Evolutionary conservation across 805 yeast genomes (phyloP), one percentile per base, ranked within the genome.

Genomic region (Kuraishia hungarica): DNA sequence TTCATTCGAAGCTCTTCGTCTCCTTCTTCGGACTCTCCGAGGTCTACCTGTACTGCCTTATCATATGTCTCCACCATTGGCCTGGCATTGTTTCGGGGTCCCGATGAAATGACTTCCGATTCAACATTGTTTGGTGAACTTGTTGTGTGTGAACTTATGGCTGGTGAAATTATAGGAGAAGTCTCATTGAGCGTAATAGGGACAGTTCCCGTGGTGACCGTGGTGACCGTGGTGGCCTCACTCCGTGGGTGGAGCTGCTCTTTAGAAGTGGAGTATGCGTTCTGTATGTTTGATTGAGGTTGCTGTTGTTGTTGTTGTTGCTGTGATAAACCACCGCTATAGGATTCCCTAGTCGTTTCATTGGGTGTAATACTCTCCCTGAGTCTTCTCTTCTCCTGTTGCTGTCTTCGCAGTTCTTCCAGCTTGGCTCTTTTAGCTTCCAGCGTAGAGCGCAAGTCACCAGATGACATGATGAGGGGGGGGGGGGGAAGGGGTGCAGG

Each of bases 391-490:
- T 35, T 64, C 55, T 64, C 69, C 53, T 71, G 77, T 35, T 86
- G 64, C 60, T 73, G 76, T 46, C 72, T 73, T 39, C 82, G 67
- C n/a, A 83, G 70, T 64, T 78, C 81, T 35, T 79, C 80, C 39
- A 83, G 64, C 54, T 76, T 72, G 50, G 72, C 76, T 55, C 74
- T 70, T 59, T 82, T 81, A 54, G 79, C 80, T 61, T 82, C 86
- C 49, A 83, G 48, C 1, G 43, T 35, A 15, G 43, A 35, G 17
- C 63, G 54, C 7, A 65, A 15, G 43, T 35, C 43, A 35, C 43
- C 17, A 15, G 43, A 35, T 3, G 43, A 35, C 43, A 35, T 35
- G 43, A n/a, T n/a, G n/a, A n/a, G n/a, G n/a, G n/a, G n/a, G n/a
- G n/a, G n/a, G n/a, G n/a, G n/a, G n/a, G n/a, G n/a, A n/a, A n/a